Percentiles rank a stretch among this genome's conserved stretches.
These are phyloP conservation scores for Podospora pseudopauciseta DNA, from an alignment of 495 filamentous ascomycete species.

Conservation along the genomic window DNA sequence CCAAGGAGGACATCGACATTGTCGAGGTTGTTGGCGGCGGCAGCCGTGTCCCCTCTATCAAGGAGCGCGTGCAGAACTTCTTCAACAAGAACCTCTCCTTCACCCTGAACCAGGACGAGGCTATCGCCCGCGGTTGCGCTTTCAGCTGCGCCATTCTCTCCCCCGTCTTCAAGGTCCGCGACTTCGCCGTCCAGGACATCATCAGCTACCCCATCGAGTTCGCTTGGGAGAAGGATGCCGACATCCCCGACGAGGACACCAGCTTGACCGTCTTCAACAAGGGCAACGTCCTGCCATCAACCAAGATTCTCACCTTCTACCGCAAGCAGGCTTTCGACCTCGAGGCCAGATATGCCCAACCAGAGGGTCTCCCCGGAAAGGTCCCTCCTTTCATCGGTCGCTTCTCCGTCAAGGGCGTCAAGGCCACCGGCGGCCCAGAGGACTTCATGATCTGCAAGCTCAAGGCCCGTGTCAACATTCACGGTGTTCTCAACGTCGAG, in stretches of 20 bases:
- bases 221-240: slow-evolving; percentile 97
- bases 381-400: slow-evolving; percentile 90
- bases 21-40: slow-evolving; percentile 94
- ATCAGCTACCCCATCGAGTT: slow-evolving; percentile 99
- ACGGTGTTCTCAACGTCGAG: slow-evolving; percentile 95
- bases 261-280: slow-evolving; percentile 96
- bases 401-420: slow-evolving; percentile 89
- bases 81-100: slow-evolving; percentile 91
- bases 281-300: slow-evolving; percentile 96
- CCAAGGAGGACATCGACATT: slow-evolving; percentile 84
- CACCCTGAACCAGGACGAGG: slow-evolving; percentile 98
- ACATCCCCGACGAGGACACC: slow-evolving; percentile 98
- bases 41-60: slow-evolving; percentile 90
- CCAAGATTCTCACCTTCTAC: slow-evolving; percentile 99
- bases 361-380: slow-evolving; percentile 86
- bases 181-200: slow-evolving; percentile 96
- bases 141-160: slow-evolving; percentile 98
- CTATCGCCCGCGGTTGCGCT: slow-evolving; percentile 90
- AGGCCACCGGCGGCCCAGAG: slow-evolving; percentile 72
- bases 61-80: slow-evolving; percentile 83
- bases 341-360: slow-evolving; percentile 88
- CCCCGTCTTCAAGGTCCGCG: slow-evolving; percentile 95
- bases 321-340: slow-evolving; percentile 96
- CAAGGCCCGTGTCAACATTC: slow-evolving; percentile 94
- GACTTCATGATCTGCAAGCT: slow-evolving; percentile 99